Evolutionary conservation across 768 basidiomycete genomes (phyloP), one percentile per base, ranked within the genome.

Genomic region (Kwoniella dejecticola): DNA sequence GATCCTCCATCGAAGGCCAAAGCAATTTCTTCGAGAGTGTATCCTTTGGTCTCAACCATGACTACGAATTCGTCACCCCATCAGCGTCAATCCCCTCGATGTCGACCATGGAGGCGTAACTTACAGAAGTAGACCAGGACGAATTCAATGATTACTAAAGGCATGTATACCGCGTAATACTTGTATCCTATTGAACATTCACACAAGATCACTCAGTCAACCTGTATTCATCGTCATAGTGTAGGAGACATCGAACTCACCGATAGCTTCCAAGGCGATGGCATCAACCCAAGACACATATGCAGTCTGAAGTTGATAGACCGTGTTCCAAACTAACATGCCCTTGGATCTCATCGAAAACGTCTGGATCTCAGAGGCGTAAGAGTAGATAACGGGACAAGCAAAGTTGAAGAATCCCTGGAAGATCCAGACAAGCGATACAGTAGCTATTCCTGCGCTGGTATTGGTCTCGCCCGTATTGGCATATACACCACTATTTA

Each of bases 281-380:
- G 89, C 85, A 66, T 89, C 87, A 49, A 77, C 72, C 90, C 91
- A 95, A 41, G 83, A 82, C 54, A 86, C 83, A 52, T 88, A 81
- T 2, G 89, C 91, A 41, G 79, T 83, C 73, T 88, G 92, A 31
- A 95, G 79, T 60, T 89, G 87, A 21, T 67, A 69, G 61, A 75
- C 42, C 24, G 77, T 73, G 56, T 79, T 79, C 80, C 80, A 80
- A 0, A 79, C 67, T 12, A 79, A 65, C 11, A 79, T 62, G 10
- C 79, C 79, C 62, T 81, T 81, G 42, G 69, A 72, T 11, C 80
- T 69, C 64, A 80, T 75, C 2, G 78, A 75, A 68, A 69, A 80
- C 1, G 79, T 77, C 57, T 78, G 74, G 26, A 80, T 71, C 46
- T 81, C 80, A 59, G 77, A 75, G 3, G 77, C 75, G 54, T 69